These are phyloP conservation scores for Magnolia officinalis DNA, from an alignment of 164 flowering plant genomes.

Conservation along the genomic window DNA sequence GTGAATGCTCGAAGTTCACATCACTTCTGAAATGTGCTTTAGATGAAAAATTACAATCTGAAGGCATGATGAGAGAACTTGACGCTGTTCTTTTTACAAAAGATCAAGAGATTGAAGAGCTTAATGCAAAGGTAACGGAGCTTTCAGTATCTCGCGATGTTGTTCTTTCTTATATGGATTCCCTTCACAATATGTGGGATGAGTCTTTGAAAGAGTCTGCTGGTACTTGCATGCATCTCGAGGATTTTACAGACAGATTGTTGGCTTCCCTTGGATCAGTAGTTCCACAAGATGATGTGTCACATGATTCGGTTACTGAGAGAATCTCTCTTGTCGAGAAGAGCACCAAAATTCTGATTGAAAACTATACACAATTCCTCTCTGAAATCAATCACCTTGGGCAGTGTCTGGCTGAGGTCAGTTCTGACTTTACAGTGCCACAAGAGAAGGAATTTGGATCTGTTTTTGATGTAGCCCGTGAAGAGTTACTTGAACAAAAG, in stretches of 20 bases:
- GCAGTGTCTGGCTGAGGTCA: constrained; percentile 37
- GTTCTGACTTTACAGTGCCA: constrained; percentile 27
- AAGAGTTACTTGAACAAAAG: constrained; percentile 38
- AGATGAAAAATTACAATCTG: constrained; percentile 37
- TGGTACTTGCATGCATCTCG: constrained; percentile 32
- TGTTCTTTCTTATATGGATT: constrained; percentile 24
- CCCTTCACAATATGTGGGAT: constrained; percentile 20
- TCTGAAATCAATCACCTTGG: constrained; percentile 45
- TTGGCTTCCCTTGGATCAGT: constrained; percentile 40
- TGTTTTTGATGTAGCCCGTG: constrained; percentile 34
- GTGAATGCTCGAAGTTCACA: constrained; percentile 42
- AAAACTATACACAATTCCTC: constrained; percentile 42
- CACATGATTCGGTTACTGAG: constrained; percentile 38
- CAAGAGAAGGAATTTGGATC: constrained; percentile 33
- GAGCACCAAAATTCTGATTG: constrained; percentile 33
- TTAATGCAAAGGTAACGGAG: constrained; percentile 43
- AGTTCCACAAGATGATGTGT: constrained; percentile 33
- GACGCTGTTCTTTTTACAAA: constrained; percentile 34
- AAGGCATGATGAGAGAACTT: constrained; percentile 50
- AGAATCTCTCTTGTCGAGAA: constrained; percentile 48
- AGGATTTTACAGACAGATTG: constrained; percentile 35
- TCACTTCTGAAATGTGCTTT: constrained; percentile 27
- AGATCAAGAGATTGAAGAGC: constrained; percentile 64
- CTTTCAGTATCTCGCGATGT: constrained; percentile 36
- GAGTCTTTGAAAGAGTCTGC: constrained; percentile 21